Conservation (phyloP, 163 green algal genomes). For the Volvox carteri region DNA sequence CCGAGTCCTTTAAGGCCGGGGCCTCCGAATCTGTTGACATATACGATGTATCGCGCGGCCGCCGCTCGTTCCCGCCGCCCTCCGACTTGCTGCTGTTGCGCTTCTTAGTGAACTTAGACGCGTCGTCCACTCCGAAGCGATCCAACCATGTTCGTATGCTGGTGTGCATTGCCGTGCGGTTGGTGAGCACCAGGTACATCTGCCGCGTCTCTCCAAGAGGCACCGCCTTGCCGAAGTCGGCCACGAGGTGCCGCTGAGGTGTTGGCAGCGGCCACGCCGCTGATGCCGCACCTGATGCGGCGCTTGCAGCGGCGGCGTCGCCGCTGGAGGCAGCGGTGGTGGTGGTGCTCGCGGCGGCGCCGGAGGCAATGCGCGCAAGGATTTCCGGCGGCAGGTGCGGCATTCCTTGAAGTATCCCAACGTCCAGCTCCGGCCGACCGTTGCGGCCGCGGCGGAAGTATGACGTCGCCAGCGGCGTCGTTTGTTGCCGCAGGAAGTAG, state of each 20-base stretch:
- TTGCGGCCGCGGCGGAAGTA: slow-evolving; percentile 29
- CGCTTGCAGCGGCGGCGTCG: not conserved
- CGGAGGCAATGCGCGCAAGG: slow-evolving; percentile 26
- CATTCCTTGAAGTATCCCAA: slow-evolving; percentile 57
- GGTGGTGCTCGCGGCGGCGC: slow-evolving; percentile 13
- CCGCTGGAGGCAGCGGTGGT: not conserved
- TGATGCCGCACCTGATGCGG: not conserved
- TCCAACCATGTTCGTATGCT: slow-evolving; percentile 68
- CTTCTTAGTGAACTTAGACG: slow-evolving; percentile 39
- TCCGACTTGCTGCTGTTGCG: not conserved
- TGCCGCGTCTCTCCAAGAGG: slow-evolving; percentile 65
- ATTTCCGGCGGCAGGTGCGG: slow-evolving; percentile 60
- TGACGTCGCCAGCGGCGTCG: not conserved
- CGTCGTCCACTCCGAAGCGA: slow-evolving; percentile 66
- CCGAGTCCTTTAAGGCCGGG: not conserved
- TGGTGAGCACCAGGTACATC: slow-evolving; percentile 67
- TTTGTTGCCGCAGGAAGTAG: not conserved
- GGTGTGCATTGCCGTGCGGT: slow-evolving; percentile 64
- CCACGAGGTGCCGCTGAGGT: slow-evolving; percentile 54
- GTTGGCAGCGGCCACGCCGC: slow-evolving; percentile 40
- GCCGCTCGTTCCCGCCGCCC: not conserved
- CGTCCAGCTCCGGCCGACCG: slow-evolving; percentile 41
- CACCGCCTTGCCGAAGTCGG: slow-evolving; percentile 64
- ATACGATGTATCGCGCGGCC: not conserved
- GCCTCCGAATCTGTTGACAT: not conserved